Evolutionary conservation across 2,329 filamentous ascomycete genomes (phyloP), one percentile per base, ranked within the genome.

Genomic region (Pseudogymnoascus sp.): DNA sequence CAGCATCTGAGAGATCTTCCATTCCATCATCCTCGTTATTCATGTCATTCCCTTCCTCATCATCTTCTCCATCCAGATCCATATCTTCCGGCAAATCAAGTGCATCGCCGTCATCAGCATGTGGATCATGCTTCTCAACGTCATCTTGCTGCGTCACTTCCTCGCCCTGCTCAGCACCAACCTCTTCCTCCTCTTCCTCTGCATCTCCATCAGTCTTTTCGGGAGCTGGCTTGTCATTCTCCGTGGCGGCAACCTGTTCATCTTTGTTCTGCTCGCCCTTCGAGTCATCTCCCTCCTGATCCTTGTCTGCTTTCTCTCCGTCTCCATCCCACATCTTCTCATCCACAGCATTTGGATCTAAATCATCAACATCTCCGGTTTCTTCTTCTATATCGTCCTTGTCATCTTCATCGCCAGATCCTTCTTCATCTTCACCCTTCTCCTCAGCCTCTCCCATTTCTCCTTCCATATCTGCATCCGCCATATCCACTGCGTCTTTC

Each of bases 301-400:
- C 89, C 67, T 94, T 94, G 57, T 93, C 88, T 1, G 89, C 86
- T 47, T 92, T 82, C 57, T 87, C 81, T 44, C 90, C 87, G 50
- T 87, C 86, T 39, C 92, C 92, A 74, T 99, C 92, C 94, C 94
- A 99, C 83, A 97, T 92, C 79, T 97, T 99, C 77, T 99, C 95
- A 71, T 99, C 95, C 1, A 97, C 89, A 17, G 93, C 90, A 13
- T 86, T 89, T 10, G 91, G 88, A 68, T 96, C 93, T 41, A 96
- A 79, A 69, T 96, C 91, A 75, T 97, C 90, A 9, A 97, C 92
- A 69, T 92, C 89, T 1, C 92, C 94, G 4, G 89, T 84, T 74
- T 97, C 91, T 68, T 96, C 92, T 66, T 97, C 92, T 71, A 95
- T 87, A 59, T 90, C 87, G n/a, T 87, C 78, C 33, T 86, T 82